Evolutionary conservation across 2,329 filamentous ascomycete genomes (phyloP).

Genomic region (Phialophora chinensis): DNA sequence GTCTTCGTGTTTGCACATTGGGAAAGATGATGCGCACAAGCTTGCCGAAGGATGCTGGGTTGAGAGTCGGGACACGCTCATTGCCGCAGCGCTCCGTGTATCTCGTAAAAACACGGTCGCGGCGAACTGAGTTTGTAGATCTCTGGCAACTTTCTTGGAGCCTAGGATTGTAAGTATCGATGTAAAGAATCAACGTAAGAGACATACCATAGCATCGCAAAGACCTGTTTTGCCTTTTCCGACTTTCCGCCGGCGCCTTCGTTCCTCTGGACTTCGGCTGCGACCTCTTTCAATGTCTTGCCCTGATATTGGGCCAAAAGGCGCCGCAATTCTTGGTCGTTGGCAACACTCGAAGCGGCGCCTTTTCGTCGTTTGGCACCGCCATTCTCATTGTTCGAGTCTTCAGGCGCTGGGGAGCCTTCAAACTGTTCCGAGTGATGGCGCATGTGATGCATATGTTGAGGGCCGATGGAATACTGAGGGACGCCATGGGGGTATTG

Average conservation of each 20-base stretch:
- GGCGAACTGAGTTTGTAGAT: slow-evolving; percentile 73
- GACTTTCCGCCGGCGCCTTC: slow-evolving; percentile 57
- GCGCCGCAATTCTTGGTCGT: slow-evolving; percentile 57
- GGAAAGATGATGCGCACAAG: slow-evolving; percentile 95
- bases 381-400: slow-evolving; percentile 50
- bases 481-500: slow-evolving; percentile 48
- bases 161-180: slow-evolving; percentile 43
- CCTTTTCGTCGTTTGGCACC: slow-evolving; percentile 51
- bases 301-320: slow-evolving; percentile 55
- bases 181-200: neutral
- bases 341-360: slow-evolving; percentile 55
- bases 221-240: slow-evolving; percentile 59
- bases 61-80: slow-evolving; percentile 91
- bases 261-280: slow-evolving; percentile 55
- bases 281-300: slow-evolving; percentile 54
- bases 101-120: slow-evolving; percentile 91
- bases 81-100: slow-evolving; percentile 93
- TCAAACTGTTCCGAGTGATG: slow-evolving; percentile 42
- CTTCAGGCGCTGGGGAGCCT: slow-evolving; percentile 49
- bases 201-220: slow-evolving; percentile 58
- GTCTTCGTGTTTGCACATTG: slow-evolving; percentile 85
- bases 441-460: slow-evolving; percentile 44
- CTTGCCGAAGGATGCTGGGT: slow-evolving; percentile 97
- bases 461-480: slow-evolving; percentile 42
- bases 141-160: slow-evolving; percentile 55